Evolutionary conservation across 768 basidiomycete genomes (phyloP).

Genomic region (Suillus bovinus): DNA sequence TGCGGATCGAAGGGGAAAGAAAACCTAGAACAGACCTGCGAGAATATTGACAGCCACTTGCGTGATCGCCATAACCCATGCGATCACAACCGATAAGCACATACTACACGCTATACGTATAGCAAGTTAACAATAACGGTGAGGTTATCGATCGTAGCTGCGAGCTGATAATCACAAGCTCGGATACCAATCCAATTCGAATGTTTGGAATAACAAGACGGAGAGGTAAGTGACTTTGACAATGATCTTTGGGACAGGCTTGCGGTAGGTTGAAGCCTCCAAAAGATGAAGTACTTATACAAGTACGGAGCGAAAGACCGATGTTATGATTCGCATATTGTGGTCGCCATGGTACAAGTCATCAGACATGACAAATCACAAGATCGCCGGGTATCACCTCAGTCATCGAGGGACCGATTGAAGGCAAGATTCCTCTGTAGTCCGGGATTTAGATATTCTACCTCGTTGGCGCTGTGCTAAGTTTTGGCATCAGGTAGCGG

Average conservation of each 20-base stretch:
- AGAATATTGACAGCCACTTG: conserved; percentile 89
- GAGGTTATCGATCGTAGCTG: neutral
- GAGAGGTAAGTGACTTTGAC: neutral
- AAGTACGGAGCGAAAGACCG: too few species aligned
- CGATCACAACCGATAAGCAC: conserved; percentile 86
- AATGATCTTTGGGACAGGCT: too few species aligned
- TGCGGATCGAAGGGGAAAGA: neutral
- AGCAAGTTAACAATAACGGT: conserved; percentile 32
- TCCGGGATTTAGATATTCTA: too few species aligned
- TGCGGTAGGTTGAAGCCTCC: too few species aligned
- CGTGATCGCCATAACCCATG: conserved; percentile 98
- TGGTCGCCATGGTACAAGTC: too few species aligned
- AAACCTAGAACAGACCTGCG: conserved; percentile 57
- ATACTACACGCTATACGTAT: conserved; percentile 76
- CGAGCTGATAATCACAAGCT: neutral
- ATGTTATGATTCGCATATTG: too few species aligned
- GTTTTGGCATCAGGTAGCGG: too few species aligned
- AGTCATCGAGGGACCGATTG: too few species aligned
- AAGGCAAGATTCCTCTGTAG: too few species aligned
- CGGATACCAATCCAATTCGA: neutral
- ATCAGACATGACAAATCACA: too few species aligned
- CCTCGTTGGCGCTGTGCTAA: neutral
- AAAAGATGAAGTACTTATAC: too few species aligned
- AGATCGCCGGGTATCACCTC: too few species aligned
- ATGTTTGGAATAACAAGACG: neutral